Base-by-base conservation (phyloP, 345 rosid species). In the Linum lewisii region DNA sequence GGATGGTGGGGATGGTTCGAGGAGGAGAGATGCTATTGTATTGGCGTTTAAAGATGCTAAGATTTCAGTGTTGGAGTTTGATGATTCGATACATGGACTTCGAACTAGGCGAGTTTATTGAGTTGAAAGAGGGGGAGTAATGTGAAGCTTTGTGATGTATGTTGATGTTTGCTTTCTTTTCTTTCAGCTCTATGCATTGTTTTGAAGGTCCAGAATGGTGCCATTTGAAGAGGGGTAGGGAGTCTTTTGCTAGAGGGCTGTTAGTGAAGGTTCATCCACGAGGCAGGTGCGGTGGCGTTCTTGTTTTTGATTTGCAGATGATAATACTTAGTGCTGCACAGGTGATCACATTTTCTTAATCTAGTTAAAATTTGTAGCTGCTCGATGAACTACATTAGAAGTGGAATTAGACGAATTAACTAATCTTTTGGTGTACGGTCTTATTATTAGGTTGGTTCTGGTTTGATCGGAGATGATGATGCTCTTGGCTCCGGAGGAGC, bases 141-240 rank as follows among this genome's bases (percentile, higher is more conserved):
- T 11, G 47, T 42, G 18, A 42, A 42, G 47, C 47, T 34, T 34
- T 42, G 47, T 42, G 15, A 16, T 42, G 15, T 21, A 38, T 42
- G 23, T 20, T 4, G 54, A 50, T 60, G 34, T 32, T 22, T 50
- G 53, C 37, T 68, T 53, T 59, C 58, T 25, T 45, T 65, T 63
- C n/a, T 66, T 70, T 70, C 90, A 93, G 99, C 65, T 93, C 99
- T 29, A 87, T 93, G 99, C 99, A 93, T 66, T 93, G 95, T 76
- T 93, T 93, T 77, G 99, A 93, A 76, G 88, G 97, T 71, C 87
- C 95, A 16, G 85, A 93, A 62, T 93, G 99, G 97, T 77, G 81
- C 76, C 85, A 89, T 79, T 66, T 93, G 83, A 93, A 85, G 79
- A 85, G 92, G 69, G 97, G 97, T 62, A 81, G 95, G 80, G 99